Base-by-base conservation (phyloP, 371 early-diverging fungal genomes). In the Nematocida sp. region DNA sequence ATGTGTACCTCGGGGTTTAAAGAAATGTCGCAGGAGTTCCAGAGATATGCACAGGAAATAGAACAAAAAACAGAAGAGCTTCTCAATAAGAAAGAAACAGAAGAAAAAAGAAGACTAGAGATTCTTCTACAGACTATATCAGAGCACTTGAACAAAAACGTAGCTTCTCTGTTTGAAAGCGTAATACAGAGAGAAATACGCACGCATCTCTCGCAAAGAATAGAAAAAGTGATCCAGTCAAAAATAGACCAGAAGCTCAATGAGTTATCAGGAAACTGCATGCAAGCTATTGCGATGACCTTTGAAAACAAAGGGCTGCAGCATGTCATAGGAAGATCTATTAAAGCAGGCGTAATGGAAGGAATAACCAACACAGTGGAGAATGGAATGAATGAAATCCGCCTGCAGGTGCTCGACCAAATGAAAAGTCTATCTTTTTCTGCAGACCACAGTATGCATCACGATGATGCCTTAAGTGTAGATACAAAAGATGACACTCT, bases 341-440 rank as follows among this genome's bases (percentile, higher is more conserved):
- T 78, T 1, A 82, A 80, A 54, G 49, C 51, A 0, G 51, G 66
- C 13, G 60, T 83, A 25, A 25, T 78, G 32, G 76, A 79, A 11
- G 51, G 40, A 3, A 35, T 82, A 13, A 75, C 80, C 2, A 80
- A 80, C 18, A 65, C 55, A 7, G 47, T 83, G 0, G 84, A 83
- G 59, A 80, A 78, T 55, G 65, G 69, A 16, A 65, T 83, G 60
- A 77, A 78, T 55, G 84, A 83, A 61, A 80, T 82, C 16, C 33
- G 77, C 16, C 55, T 82, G n/a, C 84, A 83, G 64, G 53, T 82
- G 13, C 25, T 82, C 4, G 55, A 65, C 7, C 80, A 77, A 50
- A 40, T 82, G 11, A 42, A 59, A 28, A 28, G 76, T 0, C 64
- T 83, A 23, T 57, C 60, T 18, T 25, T 76, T n/a, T n/a, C 18